phyloP scores from a whole-genome alignment of 2,329 filamentous ascomycete genomes.

The Blastomyces gilchristii region DNA sequence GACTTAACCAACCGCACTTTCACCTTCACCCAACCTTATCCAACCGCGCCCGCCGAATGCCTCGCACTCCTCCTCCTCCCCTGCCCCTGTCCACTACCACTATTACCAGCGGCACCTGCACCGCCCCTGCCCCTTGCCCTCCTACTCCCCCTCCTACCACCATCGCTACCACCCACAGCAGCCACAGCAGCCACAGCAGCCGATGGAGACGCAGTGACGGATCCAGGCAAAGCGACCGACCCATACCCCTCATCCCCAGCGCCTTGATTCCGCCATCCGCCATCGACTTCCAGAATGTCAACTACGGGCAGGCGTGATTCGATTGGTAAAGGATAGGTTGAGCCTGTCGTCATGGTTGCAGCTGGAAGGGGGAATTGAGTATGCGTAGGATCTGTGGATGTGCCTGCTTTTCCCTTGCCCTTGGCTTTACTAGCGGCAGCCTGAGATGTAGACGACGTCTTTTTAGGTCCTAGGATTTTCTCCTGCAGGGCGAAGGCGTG shows the following conservation, averaged over 20 bases:
- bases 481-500: slow-evolving; percentile 11
- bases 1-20: neutral
- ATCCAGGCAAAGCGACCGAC: neutral
- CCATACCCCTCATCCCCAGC: neutral
- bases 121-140: neutral
- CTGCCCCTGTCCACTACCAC: slow-evolving; percentile 1
- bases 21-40: neutral
- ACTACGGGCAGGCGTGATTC: slow-evolving; percentile 8
- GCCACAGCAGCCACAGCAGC: too few relatives aligned
- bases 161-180: neutral
- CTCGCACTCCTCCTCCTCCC: slow-evolving; percentile 2
- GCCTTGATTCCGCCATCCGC: slow-evolving; percentile 10
- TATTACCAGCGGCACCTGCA: neutral
- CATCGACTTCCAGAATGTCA: slow-evolving; percentile 16
- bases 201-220: neutral
- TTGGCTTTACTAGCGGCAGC: neutral
- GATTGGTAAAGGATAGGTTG: neutral
- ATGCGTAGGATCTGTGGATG: neutral
- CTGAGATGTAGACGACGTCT: neutral
- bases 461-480: neutral
- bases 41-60: slow-evolving; percentile 2
- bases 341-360: neutral
- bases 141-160: neutral
- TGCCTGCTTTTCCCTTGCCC: neutral
- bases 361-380: neutral